Evolutionary conservation across 163 green algal species (phyloP).

Genomic region (Prototheca wickerhamii): DNA sequence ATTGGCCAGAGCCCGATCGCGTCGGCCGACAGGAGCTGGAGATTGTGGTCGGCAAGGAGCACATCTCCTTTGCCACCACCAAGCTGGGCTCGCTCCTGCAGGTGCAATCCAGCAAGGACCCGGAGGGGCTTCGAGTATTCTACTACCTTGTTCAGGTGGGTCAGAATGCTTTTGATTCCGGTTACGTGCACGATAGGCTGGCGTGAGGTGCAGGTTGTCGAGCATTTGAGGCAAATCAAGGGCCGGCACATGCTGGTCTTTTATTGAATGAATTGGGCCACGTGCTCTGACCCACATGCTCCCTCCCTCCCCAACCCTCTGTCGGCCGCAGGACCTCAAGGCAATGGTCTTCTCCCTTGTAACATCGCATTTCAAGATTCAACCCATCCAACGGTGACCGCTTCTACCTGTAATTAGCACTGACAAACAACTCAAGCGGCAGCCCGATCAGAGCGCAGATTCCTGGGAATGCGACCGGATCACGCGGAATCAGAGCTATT

Average conservation of each 20-base stretch:
- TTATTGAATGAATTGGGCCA: not conserved
- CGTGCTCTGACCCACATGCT: not conserved
- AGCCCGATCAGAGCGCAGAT: no score
- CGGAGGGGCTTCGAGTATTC: constrained; percentile 92
- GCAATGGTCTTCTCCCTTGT: constrained; percentile 93
- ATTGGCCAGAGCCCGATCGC: constrained; percentile 87
- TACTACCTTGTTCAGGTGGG: constrained; percentile 95
- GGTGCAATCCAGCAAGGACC: constrained; percentile 92
- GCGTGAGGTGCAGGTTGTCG: not conserved
- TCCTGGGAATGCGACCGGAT: no score
- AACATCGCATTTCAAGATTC: constrained; percentile 83
- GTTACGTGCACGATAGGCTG: not conserved
- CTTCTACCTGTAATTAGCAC: not conserved
- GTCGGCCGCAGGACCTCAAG: constrained; percentile 84
- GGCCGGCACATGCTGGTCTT: not conserved
- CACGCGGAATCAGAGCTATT: no score
- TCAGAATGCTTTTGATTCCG: constrained; percentile 1
- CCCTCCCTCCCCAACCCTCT: not conserved
- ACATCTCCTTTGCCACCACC: constrained; percentile 89
- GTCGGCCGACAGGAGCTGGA: constrained; percentile 92
- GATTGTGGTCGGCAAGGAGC: constrained; percentile 76
- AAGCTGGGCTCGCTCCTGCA: constrained; percentile 80
- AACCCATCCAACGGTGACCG: constrained; percentile 30
- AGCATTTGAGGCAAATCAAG: not conserved
- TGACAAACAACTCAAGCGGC: not conserved